Conservation (phyloP, 371 early-diverging fungal species). For the Mortierella sp. region DNA sequence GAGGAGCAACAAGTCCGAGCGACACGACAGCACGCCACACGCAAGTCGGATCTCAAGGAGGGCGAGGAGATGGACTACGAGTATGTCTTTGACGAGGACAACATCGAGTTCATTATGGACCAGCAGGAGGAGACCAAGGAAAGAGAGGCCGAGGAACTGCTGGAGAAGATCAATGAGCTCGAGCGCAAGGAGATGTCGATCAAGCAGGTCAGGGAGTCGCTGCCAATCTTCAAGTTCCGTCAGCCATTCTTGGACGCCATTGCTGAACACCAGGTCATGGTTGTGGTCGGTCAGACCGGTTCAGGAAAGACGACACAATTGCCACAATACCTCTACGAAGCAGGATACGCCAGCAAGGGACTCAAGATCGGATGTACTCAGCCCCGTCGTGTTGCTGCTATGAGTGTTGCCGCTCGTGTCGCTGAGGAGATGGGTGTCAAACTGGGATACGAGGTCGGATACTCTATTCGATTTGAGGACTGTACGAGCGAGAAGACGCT, state of each 20-base stretch:
- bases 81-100: constrained; percentile 95
- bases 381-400: constrained; percentile 99
- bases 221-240: constrained; percentile 92
- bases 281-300: constrained; percentile 99
- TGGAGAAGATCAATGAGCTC: constrained; percentile 62
- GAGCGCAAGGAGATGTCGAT: constrained; percentile 81
- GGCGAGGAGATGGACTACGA: constrained; percentile 82
- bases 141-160: constrained; percentile 67
- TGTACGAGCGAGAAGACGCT: constrained; percentile 95
- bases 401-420: constrained; percentile 98
- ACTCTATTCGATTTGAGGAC: constrained; percentile 98
- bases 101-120: constrained; percentile 92
- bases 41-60: constrained; percentile 56
- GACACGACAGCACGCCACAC: constrained; percentile 69
- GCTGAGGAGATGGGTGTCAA: constrained; percentile 96
- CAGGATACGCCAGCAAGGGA: constrained; percentile 89
- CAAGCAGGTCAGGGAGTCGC: constrained; percentile 89
- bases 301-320: constrained; percentile 99
- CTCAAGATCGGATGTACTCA: constrained; percentile 99
- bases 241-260: constrained; percentile 87
- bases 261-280: constrained; percentile 85
- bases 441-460: constrained; percentile 96
- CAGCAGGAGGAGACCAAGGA: constrained; percentile 67
- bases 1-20: constrained; percentile 85
- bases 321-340: constrained; percentile 98